Base-by-base conservation (phyloP, 371 early-diverging fungal genomes). In the Mortierella polycephala region DNA sequence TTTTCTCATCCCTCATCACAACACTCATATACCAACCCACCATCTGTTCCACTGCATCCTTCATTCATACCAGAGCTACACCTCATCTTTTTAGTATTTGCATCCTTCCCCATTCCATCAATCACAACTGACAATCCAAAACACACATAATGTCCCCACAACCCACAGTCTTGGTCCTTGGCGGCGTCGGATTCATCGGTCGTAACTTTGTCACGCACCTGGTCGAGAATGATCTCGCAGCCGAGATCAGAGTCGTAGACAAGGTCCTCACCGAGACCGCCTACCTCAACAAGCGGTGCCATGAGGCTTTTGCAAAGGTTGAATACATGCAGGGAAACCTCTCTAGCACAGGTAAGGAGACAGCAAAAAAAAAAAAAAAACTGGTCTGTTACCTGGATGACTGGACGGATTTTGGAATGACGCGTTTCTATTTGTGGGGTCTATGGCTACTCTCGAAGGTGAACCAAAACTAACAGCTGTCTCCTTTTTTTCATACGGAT, bases 101-200 rank as follows among this genome's bases (percentile, higher is more conserved):
- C 50, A 18, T 40, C 41, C 47, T 53, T 56, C 57, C 49, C 14
- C 54, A 49, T 44, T 72, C 62, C 23, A 40, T 23, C 55, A 54
- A 12, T 20, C 57, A 37, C 23, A n/a, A 10, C 41, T 52, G 45
- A 12, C 58, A 62, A 49, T 41, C 20, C 41, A 21, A 46, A 16
- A 51, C 44, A 46, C 41, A 16, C 18, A 42, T 7, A 61, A 30
- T 77, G 79, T 59, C 79, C 11, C 79, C 79, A 56, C 64, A 71
- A 55, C 84, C 84, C 53, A 68, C 74, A 40, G 90, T 92, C 10
- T 87, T 94, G 16, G 83, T 94, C 56, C 86, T 93, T 46, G 96
- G 96, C 58, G 96, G 96, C 21, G 91, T 90, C 57, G 96, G 96
- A 53, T 95, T 95, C 82, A 89, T 95, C 64, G 96, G 96, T 50